Evolutionary conservation across 345 rosid genomes (phyloP).

Genomic region (Lepidium sativum): DNA sequence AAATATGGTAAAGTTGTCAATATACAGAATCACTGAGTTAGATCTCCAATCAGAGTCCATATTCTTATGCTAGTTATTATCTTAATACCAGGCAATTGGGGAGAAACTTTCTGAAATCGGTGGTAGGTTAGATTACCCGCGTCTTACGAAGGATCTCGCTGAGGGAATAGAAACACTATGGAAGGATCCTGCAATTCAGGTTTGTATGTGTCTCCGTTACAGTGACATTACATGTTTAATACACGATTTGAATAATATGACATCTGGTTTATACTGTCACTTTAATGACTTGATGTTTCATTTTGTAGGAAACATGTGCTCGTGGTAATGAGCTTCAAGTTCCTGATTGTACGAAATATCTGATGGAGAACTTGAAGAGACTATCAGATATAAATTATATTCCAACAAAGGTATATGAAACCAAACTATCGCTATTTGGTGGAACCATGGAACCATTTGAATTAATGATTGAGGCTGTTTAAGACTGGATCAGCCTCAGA

Average conservation of each 20-base stretch:
- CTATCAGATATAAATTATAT: conserved; percentile 66
- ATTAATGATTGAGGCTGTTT: neutral
- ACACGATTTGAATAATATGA: neutral
- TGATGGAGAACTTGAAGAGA: conserved; percentile 89
- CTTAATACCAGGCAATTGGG: conserved; percentile 58
- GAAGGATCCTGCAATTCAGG: conserved; percentile 97
- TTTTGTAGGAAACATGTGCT: conserved; percentile 69
- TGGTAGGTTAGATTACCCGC: conserved; percentile 62
- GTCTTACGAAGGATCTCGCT: conserved; percentile 68
- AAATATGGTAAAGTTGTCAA: conserved; percentile 50
- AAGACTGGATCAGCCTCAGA: too few species aligned
- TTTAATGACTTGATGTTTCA: neutral
- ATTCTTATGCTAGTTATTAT: conserved; percentile 1
- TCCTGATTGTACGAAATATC: conserved; percentile 86
- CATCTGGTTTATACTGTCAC: neutral
- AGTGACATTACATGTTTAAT: neutral
- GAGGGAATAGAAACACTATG: conserved; percentile 71
- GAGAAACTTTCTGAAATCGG: conserved; percentile 80
- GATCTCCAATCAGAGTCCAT: neutral
- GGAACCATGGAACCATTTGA: neutral
- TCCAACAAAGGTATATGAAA: conserved; percentile 75
- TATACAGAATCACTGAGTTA: neutral
- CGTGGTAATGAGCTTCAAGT: conserved; percentile 87
- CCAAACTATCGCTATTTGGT: neutral
- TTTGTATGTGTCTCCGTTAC: conserved; percentile 1